Evolutionary conservation across 1,284 basidiomycete species (phyloP), one percentile per base, ranked within the genome.

Genomic region (Heimioporus retisporus): DNA sequence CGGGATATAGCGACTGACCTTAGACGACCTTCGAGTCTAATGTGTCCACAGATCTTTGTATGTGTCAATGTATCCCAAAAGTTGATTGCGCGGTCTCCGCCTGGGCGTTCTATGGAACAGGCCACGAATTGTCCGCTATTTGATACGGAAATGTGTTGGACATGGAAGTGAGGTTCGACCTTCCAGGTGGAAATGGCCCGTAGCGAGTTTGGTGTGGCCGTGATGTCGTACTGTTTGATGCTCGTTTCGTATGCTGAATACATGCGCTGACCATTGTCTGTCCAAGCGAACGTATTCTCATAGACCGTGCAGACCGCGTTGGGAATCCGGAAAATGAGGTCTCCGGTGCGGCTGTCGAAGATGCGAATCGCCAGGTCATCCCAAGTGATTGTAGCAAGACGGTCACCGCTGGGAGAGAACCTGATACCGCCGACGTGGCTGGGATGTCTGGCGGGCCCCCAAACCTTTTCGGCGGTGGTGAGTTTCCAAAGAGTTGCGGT

Each of bases 111-210:
- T 35, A 65, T 55, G 35, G 55, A 51, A 53, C 64, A 65, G 18
- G 28, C 55, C 46, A 65, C 15, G n/a, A 65, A 65, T 55, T 65
- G 60, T 13, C 64, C 60, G 28, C 55, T 65, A 55, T 65, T 56
- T 11, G 64, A 60, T 35, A 65, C 16, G 19, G 18, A 4, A 25
- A 51, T 63, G 60, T 44, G 48, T 44, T 63, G 54, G 23, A 65
- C 61, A 25, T 15, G 46, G 42, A 51, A 23, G 42, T 65, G 42
- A 23, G 54, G 55, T 35, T 63, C 60, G 15, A 65, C 42, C 18
- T 46, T 51, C 64, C 64, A 65, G n/a, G n/a, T 16, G 16, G 64
- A 64, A 35, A 57, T 21, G 4, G 21, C 28, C 28, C 28, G 48
- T 13, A 40, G 35, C 35, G 28, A 28, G 28, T 40, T 11, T 10